Conservation (phyloP, 2,329 filamentous ascomycete genomes). For the Cryphonectria carpinicola region DNA sequence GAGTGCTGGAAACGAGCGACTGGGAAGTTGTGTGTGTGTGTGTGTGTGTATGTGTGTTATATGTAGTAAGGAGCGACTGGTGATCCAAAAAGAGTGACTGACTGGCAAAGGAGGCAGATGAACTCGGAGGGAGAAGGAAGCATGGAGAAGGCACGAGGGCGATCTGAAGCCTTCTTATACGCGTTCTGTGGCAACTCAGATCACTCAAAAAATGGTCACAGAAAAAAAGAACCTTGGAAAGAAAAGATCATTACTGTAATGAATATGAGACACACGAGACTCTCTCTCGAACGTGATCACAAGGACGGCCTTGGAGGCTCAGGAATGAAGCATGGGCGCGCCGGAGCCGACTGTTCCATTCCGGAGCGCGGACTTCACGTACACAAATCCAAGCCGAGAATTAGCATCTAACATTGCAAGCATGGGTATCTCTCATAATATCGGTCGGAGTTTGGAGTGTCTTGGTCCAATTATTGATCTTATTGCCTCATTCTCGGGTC, state of each 20-base stretch:
- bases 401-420: neutral
- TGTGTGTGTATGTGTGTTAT: too few species aligned
- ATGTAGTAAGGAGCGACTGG: neutral
- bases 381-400: neutral
- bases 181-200: neutral
- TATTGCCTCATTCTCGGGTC: neutral
- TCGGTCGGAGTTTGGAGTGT: neutral
- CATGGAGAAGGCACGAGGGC: too few species aligned
- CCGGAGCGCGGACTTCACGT: neutral
- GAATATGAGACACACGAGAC: neutral
- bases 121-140: neutral
- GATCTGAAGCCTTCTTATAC: neutral
- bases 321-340: constrained; percentile 10
- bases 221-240: neutral
- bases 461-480: constrained; percentile 10
- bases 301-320: neutral
- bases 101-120: neutral
- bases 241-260: neutral
- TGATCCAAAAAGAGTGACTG: neutral
- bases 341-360: neutral
- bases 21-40: neutral
- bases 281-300: neutral
- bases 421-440: neutral
- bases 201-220: neutral
- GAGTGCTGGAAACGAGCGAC: neutral